Conservation (phyloP, 2,329 filamentous ascomycete genomes). For the Dactylellina drechsleri region DNA sequence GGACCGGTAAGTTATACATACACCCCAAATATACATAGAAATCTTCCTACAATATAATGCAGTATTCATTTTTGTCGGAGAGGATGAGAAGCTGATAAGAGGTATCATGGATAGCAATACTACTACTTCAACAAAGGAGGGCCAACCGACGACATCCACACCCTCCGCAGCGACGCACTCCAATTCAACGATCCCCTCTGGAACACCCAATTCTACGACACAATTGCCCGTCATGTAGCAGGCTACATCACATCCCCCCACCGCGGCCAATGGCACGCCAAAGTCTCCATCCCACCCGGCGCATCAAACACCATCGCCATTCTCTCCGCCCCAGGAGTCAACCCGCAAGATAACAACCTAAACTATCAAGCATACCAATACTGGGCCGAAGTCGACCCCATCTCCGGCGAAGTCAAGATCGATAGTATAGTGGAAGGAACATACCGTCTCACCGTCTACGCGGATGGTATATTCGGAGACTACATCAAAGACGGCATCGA, state of each 20-base stretch:
- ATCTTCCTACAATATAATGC: too few relatives aligned
- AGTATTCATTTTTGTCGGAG: too few relatives aligned
- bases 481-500: slow-evolving; percentile 67
- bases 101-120: slow-evolving; percentile 63
- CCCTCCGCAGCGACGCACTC: slow-evolving; percentile 68
- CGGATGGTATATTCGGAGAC: slow-evolving; percentile 71
- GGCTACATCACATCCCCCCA: slow-evolving; percentile 69
- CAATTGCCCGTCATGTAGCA: slow-evolving; percentile 70
- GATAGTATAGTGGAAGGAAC: slow-evolving; percentile 68
- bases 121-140: slow-evolving; percentile 72
- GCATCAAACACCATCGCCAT: slow-evolving; percentile 69
- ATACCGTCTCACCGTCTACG: slow-evolving; percentile 73
- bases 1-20: slow-evolving; percentile 64
- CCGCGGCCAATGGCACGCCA: slow-evolving; percentile 67
- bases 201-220: slow-evolving; percentile 72
- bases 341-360: slow-evolving; percentile 71
- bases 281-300: slow-evolving; percentile 66
- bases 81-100: background rate
- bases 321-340: slow-evolving; percentile 66
- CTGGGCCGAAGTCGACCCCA: slow-evolving; percentile 67
- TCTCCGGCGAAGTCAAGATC: slow-evolving; percentile 66
- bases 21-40: too few relatives aligned
- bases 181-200: slow-evolving; percentile 67
- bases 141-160: slow-evolving; percentile 63
- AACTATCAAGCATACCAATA: slow-evolving; percentile 71